These are phyloP conservation scores for Clonostachys rhizophaga DNA, from an alignment of 2,329 filamentous ascomycete species.

Conservation along the genomic window DNA sequence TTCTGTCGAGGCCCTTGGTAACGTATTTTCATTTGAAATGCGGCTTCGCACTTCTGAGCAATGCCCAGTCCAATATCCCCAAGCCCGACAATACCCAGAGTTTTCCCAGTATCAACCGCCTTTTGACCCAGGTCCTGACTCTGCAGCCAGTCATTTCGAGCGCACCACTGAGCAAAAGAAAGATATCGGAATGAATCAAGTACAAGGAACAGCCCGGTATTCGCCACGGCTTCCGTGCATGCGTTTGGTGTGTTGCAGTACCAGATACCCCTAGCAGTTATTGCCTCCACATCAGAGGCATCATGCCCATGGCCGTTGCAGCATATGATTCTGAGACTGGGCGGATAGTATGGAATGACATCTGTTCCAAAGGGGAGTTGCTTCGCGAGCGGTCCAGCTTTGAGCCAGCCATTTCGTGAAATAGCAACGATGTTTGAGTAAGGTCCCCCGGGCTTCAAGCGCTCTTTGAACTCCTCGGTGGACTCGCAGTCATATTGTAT, in stretches of 20 bases:
- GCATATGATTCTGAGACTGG: conserved; percentile 8
- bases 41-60: conserved; percentile 7
- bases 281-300: conserved; percentile 28
- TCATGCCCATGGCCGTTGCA: conserved; percentile 9
- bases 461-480: conserved; percentile 6
- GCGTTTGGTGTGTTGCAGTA: conserved; percentile 51
- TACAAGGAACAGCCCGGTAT: conserved; percentile 31
- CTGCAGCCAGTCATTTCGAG: conserved; percentile 26
- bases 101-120: conserved; percentile 27
- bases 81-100: conserved; percentile 38
- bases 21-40: conserved; percentile 31
- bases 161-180: conserved; percentile 25
- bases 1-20: conserved; percentile 30
- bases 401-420: conserved; percentile 8
- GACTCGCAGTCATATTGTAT: conserved; percentile 8
- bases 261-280: conserved; percentile 34
- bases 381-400: conserved; percentile 7
- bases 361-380: conserved; percentile 6
- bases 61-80: conserved; percentile 27
- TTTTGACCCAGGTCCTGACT: conserved; percentile 14
- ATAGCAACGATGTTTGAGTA: conserved; percentile 8
- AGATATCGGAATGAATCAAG: conserved; percentile 35
- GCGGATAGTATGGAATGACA: conserved; percentile 7
- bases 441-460: conserved; percentile 5
- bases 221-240: conserved; percentile 43